Base-by-base conservation (phyloP, 2,329 filamentous ascomycete species). In the Didymella lethalis region DNA sequence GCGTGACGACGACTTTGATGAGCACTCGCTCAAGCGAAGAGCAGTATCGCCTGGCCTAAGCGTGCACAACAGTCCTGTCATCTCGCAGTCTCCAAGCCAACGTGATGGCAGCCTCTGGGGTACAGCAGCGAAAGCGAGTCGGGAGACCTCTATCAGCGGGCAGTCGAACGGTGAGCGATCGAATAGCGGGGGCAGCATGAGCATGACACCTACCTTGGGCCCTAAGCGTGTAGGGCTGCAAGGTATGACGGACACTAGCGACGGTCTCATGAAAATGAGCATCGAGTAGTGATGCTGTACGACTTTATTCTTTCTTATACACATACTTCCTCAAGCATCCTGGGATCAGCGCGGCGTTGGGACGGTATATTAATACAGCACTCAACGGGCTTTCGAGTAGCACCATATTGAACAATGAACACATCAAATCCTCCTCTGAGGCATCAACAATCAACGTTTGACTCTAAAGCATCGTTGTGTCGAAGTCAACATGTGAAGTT, bases 191-290 rank as follows among this genome's bases (percentile, higher is more conserved):
- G 79, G 81, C 7, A 84, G 83, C 56, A 82, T 85, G 61, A 72
- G 64, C 57, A 72, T 77, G 68, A 77, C 75, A 4, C 77, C 77
- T 2, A 73, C 70, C 0, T 36, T 67, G 80, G 82, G 65, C 69
- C 81, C 49, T 80, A 83, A 67, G 85, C 71, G 75, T 52, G 66
- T 78, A 84, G 74, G 66, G 62, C 77, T 96, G 66, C 93, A 97
- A 78, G 92, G 93, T 1, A 97, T 98, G 93, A 90, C 87, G 18
- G 94, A 97, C 77, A 94, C 94, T n/a, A 92, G 92, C 74, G 94
- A 97, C 75, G 91, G 93, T 1, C 83, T 97, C 64, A 97, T 97
- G 90, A 93, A 94, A 70, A 95, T 98, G 91, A 97, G 91, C 77
- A 97, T 97, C 71, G 93, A 97, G 76, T 97, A 18, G 31, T 36